Percentiles rank a stretch among this genome's conserved stretches.
Conservation (phyloP, 179 eudicot genomes). For the Drosera spatulata region DNA sequence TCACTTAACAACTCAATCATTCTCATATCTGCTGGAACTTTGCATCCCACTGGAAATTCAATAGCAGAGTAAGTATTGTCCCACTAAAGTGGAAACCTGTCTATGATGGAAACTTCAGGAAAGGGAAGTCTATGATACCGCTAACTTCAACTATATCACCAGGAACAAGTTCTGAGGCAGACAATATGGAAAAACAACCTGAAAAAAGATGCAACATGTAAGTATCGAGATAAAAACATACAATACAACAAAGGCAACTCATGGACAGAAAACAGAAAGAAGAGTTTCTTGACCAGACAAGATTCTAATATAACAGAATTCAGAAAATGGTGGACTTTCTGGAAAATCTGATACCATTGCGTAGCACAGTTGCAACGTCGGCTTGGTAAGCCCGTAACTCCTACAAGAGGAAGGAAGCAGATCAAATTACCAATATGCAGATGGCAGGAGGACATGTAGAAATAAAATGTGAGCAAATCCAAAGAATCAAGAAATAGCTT, state of each 20-base stretch:
- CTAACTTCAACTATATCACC: slow-evolving; percentile 98
- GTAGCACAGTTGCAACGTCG: slow-evolving; percentile 89
- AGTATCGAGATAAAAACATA: slow-evolving; percentile 1
- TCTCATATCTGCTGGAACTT: slow-evolving; percentile 98
- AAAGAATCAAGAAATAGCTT: no score
- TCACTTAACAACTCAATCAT: slow-evolving; percentile 84
- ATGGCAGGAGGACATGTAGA: no score
- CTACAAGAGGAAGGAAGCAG: slow-evolving; percentile 24
- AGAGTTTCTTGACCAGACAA: not conserved
- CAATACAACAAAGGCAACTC: not conserved
- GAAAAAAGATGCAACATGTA: slow-evolving; percentile 4
- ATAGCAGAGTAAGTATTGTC: slow-evolving; percentile 4
- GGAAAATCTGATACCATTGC: slow-evolving; percentile 50
- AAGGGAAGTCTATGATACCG: slow-evolving; percentile 35
- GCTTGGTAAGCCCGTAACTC: slow-evolving; percentile 99
- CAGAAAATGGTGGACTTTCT: not conserved
- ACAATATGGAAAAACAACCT: slow-evolving; percentile 95
- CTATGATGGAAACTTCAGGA: slow-evolving; percentile 1
- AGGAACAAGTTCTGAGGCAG: slow-evolving; percentile 92
- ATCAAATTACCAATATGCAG: not conserved
- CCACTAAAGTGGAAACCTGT: not conserved
- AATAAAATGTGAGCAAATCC: no score
- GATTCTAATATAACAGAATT: not conserved
- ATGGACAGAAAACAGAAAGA: not conserved
- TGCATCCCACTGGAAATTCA: slow-evolving; percentile 72